Evolutionary conservation across 257 asterid genomes (phyloP), one percentile per base, ranked within the genome.

Genomic region (Perilla frutescens): DNA sequence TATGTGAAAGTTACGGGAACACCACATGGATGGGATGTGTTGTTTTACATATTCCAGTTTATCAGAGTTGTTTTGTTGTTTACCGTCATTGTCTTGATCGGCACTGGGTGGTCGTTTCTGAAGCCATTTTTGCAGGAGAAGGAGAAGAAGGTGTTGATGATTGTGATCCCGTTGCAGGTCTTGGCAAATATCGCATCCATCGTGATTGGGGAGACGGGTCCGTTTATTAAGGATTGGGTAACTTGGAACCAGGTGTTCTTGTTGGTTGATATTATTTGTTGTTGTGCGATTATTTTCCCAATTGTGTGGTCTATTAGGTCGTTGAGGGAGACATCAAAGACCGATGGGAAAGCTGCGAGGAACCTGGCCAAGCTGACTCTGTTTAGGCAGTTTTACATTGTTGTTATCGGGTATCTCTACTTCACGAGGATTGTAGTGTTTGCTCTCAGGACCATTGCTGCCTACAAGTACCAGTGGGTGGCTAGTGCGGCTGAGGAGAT

Each of bases 321-420:
- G 1, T 68, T 95, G 87, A 90, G 96, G 92, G 98, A 95, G 83
- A 95, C 98, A 5, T 92, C 98, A 0, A 95, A 95, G 86, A 95
- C 97, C 0, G 98, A 95, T 49, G 99, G 99, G 75, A 95, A 95
- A 90, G 99, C 99, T 58, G 98, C 99, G 0, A 90, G 96, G 81
- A 92, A 92, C 70, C 87, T 95, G 77, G 87, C 96, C 0, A 95
- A 95, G 74, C 72, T 95, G 82, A 89, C 99, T 14, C 86, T 95
- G 58, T 95, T 95, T 78, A 92, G 99, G 90, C 97, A 90, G 89
- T 92, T 92, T 57, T 92, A 95, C 69, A 89, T 95, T 74, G 96
- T 89, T 82, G 99, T 92, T 40, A 95, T 95, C 14, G 99, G 98
- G 79, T 92, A 90, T 84, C 81, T 95, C 77, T 90, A 90, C 77